Conservation (phyloP, 2,329 filamentous ascomycete species). For the Hymenoscyphus occultus region DNA sequence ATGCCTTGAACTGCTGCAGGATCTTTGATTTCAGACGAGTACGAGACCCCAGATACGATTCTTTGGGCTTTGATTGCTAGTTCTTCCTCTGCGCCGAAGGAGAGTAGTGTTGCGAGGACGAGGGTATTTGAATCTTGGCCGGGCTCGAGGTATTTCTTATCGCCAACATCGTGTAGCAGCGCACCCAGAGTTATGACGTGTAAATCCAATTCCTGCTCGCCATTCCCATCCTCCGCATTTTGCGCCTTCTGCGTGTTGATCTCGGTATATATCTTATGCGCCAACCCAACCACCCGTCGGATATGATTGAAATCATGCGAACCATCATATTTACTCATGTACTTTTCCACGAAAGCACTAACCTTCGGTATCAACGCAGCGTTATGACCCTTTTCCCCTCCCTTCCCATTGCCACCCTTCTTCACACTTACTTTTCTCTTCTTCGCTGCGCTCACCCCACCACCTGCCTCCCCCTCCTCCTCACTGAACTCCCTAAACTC, state of each 20-base stretch:
- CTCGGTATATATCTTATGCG: conserved; percentile 42
- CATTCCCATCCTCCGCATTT: conserved; percentile 17
- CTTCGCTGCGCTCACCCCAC: conserved; percentile 12
- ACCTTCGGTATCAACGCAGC: conserved; percentile 46
- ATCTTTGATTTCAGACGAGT: conserved; percentile 69
- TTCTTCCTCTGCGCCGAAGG: conserved; percentile 54
- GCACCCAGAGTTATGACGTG: conserved; percentile 59
- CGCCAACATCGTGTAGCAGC: conserved; percentile 84
- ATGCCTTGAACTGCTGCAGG: conserved; percentile 56
- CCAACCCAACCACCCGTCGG: conserved; percentile 71
- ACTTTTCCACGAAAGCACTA: conserved; percentile 62
- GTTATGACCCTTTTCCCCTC: conserved; percentile 26
- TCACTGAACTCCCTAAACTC: conserved; percentile 32
- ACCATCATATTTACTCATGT: conserved; percentile 76
- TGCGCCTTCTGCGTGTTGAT: conserved; percentile 24
- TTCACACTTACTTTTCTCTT: conserved; percentile 12
- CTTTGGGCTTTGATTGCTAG: conserved; percentile 68
- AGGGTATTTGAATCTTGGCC: conserved; percentile 56
- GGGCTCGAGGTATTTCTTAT: conserved; percentile 49
- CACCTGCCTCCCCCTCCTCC: conserved; percentile 22
- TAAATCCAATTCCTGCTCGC: conserved; percentile 51
- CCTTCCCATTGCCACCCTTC: conserved; percentile 20
- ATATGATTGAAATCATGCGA: conserved; percentile 91
- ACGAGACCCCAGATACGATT: conserved; percentile 77
- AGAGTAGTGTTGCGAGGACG: conserved; percentile 54